phyloP scores from a whole-genome alignment of 371 early-diverging fungal species.

The Mortierella sp. region DNA sequence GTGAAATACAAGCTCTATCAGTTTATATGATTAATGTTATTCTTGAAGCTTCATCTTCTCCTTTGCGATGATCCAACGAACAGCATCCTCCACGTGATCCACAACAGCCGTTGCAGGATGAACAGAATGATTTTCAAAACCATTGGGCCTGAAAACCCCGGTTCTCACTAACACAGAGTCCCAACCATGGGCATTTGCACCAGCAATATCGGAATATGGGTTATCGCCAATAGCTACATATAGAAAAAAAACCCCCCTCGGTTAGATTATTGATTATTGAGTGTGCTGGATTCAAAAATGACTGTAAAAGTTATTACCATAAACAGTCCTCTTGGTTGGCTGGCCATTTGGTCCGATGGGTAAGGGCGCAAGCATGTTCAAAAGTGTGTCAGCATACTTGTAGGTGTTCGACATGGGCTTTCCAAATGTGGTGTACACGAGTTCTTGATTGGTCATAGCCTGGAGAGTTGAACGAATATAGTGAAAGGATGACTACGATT shows the following conservation, averaged over 20 bases:
- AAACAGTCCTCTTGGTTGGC: slow-evolving; percentile 35
- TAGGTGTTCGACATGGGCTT: slow-evolving; percentile 86
- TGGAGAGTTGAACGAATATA: slow-evolving; percentile 19
- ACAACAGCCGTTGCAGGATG: slow-evolving; percentile 46
- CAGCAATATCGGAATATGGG: slow-evolving; percentile 80
- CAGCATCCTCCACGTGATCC: slow-evolving; percentile 45
- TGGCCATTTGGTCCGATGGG: slow-evolving; percentile 10
- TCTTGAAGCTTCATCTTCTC: slow-evolving; percentile 27
- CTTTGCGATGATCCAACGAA: slow-evolving; percentile 45
- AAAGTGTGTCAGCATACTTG: slow-evolving; percentile 71
- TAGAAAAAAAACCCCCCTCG: not conserved
- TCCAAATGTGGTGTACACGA: slow-evolving; percentile 81
- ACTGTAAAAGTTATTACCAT: slow-evolving; percentile 35
- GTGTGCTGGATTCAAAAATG: not conserved
- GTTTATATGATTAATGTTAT: not conserved
- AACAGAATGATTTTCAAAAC: slow-evolving; percentile 60
- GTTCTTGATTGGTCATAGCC: slow-evolving; percentile 59
- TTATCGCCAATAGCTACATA: slow-evolving; percentile 81
- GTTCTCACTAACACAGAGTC: slow-evolving; percentile 86
- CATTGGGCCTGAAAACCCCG: slow-evolving; percentile 74
- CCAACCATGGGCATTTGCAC: slow-evolving; percentile 90
- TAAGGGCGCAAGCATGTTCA: slow-evolving; percentile 55
- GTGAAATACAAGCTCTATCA: no score
- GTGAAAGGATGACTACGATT: no score
- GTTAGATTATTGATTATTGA: not conserved